A percentile compares a stretch with the other conserved stretches of the same genome.
Conservation (phyloP, 1,284 basidiomycete genomes). For the Naganishia cerealis region DNA sequence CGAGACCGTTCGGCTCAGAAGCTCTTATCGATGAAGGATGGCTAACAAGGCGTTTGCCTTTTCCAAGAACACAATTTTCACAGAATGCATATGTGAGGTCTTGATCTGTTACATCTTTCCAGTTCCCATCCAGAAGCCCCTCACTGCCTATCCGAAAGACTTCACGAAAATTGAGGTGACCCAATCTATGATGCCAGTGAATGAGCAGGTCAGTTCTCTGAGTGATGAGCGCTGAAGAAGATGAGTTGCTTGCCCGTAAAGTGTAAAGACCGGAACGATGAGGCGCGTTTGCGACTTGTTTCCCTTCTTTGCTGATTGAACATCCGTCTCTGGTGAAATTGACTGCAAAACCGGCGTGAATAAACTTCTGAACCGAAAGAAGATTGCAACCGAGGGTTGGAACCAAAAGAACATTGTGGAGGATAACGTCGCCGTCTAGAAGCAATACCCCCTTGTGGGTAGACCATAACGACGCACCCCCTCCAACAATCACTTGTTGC, state of each 20-base stretch:
- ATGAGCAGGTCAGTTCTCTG: conserved; percentile 11
- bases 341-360: neutral
- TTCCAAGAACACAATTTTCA: conserved; percentile 33
- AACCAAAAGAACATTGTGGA: conserved; percentile 13
- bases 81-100: conserved; percentile 4
- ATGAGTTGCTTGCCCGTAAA: conserved; percentile 12
- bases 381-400: conserved; percentile 22
- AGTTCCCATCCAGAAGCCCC: conserved; percentile 10
- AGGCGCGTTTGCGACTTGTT: neutral
- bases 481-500: conserved; percentile 7
- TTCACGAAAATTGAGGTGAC: too few species aligned
- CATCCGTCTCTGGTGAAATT: neutral
- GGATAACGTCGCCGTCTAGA: neutral
- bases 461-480: conserved; percentile 5
- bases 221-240: neutral
- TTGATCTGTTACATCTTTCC: conserved; percentile 12
- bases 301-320: neutral
- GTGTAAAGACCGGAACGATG: conserved; percentile 9
- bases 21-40: neutral
- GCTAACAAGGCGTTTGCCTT: conserved; percentile 32
- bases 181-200: conserved; percentile 27
- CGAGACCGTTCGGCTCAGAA: conserved; percentile 3
- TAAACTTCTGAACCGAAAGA: conserved; percentile 1
- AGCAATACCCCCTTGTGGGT: conserved; percentile 7
- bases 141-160: conserved; percentile 18